phyloP scores from a whole-genome alignment of 192 early-diverging fungal species.

The Linnemannia zychae region DNA sequence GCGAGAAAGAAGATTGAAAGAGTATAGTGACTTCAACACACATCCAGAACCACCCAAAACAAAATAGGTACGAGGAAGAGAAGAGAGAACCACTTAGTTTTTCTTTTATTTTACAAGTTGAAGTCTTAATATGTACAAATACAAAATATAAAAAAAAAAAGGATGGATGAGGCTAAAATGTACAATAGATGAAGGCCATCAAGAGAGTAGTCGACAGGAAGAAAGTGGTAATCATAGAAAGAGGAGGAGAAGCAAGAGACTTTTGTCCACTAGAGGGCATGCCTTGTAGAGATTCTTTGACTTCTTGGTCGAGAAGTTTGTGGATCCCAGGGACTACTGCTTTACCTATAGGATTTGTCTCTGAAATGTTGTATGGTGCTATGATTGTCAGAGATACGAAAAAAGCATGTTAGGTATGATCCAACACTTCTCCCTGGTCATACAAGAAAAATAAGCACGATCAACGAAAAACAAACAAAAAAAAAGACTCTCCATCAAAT shows the following conservation, averaged over 20 bases:
- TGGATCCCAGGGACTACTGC: slow-evolving; percentile 19
- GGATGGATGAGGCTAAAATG: not conserved
- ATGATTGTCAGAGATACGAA: not conserved
- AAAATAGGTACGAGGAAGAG: too few species aligned
- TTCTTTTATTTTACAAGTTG: too few species aligned
- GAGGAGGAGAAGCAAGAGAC: not conserved
- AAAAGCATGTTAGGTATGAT: not conserved
- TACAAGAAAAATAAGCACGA: too few species aligned
- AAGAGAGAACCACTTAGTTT: too few species aligned
- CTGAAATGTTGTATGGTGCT: slow-evolving; percentile 40
- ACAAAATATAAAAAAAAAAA: not conserved
- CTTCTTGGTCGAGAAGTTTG: not conserved
- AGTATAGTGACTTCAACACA: too few species aligned
- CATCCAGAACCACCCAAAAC: too few species aligned
- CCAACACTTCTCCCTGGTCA: too few species aligned
- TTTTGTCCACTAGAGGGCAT: not conserved
- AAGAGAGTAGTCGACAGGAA: not conserved
- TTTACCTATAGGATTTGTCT: slow-evolving; percentile 19
- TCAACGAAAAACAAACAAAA: not conserved
- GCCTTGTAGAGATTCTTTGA: slow-evolving; percentile 15
- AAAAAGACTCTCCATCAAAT: not conserved
- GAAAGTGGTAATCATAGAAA: not conserved
- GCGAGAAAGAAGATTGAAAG: too few species aligned
- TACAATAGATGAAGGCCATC: not conserved
- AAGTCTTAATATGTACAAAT: not conserved